Evolutionary conservation across 2,329 filamentous ascomycete genomes (phyloP).

Genomic region (Epichloe gansuensis): DNA sequence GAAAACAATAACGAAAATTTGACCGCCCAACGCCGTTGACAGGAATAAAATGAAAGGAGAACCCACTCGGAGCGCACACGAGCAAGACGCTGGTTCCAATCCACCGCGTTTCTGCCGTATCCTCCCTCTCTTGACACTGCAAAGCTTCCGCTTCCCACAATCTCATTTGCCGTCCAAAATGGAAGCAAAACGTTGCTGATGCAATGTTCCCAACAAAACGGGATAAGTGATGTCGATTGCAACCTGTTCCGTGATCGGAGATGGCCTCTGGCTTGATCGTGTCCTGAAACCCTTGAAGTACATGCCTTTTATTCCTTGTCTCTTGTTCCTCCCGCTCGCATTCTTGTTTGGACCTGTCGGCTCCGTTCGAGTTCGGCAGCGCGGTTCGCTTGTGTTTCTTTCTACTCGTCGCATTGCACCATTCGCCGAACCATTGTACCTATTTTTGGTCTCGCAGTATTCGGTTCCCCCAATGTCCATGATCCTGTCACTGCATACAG

Average conservation of each 20-base stretch:
- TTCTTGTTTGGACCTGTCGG: not conserved
- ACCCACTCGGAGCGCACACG: not conserved
- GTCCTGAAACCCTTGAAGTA: not conserved
- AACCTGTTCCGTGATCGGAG: not conserved
- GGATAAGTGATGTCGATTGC: not conserved
- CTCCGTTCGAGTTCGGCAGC: not conserved
- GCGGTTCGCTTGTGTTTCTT: not conserved
- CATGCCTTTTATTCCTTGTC: not conserved
- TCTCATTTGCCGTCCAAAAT: not conserved
- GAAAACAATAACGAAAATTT: not conserved
- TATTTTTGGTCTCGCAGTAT: not conserved
- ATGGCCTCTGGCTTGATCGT: not conserved
- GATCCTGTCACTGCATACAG: slow-evolving; percentile 8
- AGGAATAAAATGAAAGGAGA: not conserved
- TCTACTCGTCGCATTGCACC: not conserved
- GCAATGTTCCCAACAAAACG: not conserved
- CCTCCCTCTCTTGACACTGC: not conserved
- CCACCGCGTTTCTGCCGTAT: not conserved
- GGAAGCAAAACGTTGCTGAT: not conserved
- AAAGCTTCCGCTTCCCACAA: not conserved
- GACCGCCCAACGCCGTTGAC: slow-evolving; percentile 1
- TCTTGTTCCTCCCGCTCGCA: not conserved
- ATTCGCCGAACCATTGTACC: not conserved
- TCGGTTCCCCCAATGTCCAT: not conserved
- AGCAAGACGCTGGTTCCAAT: not conserved